Evolutionary conservation across 2,329 filamentous ascomycete species (phyloP).

Genomic region (Lachnum nothofagi): DNA sequence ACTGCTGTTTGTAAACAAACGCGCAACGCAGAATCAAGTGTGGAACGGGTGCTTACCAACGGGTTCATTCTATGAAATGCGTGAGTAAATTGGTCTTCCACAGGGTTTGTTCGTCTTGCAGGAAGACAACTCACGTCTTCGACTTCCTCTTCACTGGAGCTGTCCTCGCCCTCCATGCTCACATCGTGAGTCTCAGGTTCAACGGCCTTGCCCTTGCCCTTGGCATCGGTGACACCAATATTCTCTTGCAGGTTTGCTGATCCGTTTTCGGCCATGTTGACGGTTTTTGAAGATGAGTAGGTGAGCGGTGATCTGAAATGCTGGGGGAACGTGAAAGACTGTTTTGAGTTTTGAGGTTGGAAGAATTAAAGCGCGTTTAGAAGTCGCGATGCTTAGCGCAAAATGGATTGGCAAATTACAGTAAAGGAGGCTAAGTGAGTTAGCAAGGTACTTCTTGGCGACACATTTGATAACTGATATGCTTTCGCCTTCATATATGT

Average conservation of each 20-base stretch:
- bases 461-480: no score
- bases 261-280: slow-evolving; percentile 42
- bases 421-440: no score
- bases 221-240: slow-evolving; percentile 48
- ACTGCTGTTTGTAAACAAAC: slow-evolving; percentile 34
- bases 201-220: slow-evolving; percentile 82
- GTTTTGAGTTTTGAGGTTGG: not conserved
- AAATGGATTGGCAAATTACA: no score
- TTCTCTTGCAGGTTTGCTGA: slow-evolving; percentile 36
- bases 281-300: not conserved
- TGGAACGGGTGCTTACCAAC: slow-evolving; percentile 24
- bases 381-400: no score
- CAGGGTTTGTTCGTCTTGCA: no score
- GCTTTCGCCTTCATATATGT: no score
- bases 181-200: slow-evolving; percentile 49
- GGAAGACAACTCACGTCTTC: slow-evolving; percentile 52
- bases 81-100: slow-evolving; percentile 8
- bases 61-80: slow-evolving; percentile 16
- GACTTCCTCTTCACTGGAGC: slow-evolving; percentile 62
- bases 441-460: no score
- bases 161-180: slow-evolving; percentile 69
- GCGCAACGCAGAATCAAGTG: slow-evolving; percentile 13
- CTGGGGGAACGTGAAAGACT: not conserved
- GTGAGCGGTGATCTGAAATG: no score
- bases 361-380: no score